Evolutionary conservation across 257 asterid species (phyloP), one percentile per base, ranked within the genome.

Genomic region (Salvia hispanica): DNA sequence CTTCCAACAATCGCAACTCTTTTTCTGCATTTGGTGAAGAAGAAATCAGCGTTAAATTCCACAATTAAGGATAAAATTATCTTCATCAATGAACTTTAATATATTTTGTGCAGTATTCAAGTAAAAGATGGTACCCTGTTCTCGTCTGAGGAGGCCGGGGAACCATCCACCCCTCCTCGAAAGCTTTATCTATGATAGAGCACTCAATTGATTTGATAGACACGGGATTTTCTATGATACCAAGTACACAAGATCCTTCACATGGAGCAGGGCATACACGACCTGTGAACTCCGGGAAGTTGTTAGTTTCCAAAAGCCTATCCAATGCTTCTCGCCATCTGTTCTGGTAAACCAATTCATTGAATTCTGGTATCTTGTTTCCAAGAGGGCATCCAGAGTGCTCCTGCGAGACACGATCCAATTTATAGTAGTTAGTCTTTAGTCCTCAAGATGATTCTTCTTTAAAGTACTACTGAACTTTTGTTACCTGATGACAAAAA

Each of bases 201-300:
- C 99, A 94, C 80, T 94, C 99, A 0, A 94, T 94, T 73, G 84
- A 88, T 77, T 94, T 94, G 72, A 94, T 94, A 36, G 99, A 87
- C 40, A 94, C 99, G 0, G 99, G 99, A 78, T 94, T 91, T 80
- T 94, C 99, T 34, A 94, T 94, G 66, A 94, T 94, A 57, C 99
- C 98, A 68, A 94, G 98, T 3, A 94, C 99, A 74, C 99, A 94
- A 74, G 99, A 91, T 1, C 99, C 99, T 83, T 94, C 99, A 72
- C 99, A 94, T 54, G 99, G 99, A 31, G 99, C 99, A 53, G 99
- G 99, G 78, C 99, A 94, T 37, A 94, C 99, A 58, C 99, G 95
- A 15, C 99, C 99, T 5, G 99, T 94, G 81, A 94, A 94, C 83
- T 94, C 99, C 0, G 98, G 99, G 77, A 94, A 94, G 78, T 94